A percentile compares a stretch with the other conserved stretches of the same genome.
These are phyloP conservation scores for Vitis rupestris DNA, from an alignment of 164 flowering plant genomes.

Conservation along the genomic window DNA sequence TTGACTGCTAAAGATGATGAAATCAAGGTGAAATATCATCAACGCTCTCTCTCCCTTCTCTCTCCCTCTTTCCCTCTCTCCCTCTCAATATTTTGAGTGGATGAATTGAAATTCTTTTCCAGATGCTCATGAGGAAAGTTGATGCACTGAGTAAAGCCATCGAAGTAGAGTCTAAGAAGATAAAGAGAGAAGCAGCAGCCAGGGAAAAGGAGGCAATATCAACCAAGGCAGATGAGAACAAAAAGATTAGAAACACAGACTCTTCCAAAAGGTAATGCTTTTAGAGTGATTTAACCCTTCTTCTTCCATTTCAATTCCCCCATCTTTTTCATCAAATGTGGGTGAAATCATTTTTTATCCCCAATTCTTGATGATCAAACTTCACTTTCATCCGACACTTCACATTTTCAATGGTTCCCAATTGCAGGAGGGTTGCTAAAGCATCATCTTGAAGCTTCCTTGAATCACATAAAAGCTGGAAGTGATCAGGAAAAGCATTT, in stretches of 20 bases:
- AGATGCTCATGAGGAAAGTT: conserved; percentile 73
- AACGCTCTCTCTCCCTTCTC: neutral
- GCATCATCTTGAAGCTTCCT: conserved; percentile 15
- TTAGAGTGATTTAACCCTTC: neutral
- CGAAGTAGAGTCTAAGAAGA: conserved; percentile 68
- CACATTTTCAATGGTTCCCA: neutral
- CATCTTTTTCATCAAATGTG: no score
- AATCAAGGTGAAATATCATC: conserved; percentile 53
- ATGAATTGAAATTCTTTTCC: conserved; percentile 13
- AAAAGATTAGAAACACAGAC: conserved; percentile 31
- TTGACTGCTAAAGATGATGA: conserved; percentile 73
- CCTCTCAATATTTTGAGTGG: neutral
- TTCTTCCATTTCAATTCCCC: neutral
- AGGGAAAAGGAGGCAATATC: conserved; percentile 55
- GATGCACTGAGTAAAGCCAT: conserved; percentile 68
- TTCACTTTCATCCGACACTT: neutral
- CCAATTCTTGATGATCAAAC: neutral
- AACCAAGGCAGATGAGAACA: conserved; percentile 36
- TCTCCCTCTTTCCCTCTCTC: neutral
- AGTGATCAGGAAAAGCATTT: conserved; percentile 5
- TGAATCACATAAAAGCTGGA: conserved; percentile 1
- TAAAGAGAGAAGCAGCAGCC: conserved; percentile 63
- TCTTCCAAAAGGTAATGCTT: conserved; percentile 41
- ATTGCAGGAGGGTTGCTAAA: conserved; percentile 24
- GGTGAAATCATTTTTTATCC: no score